These are phyloP conservation scores for Cercospora brassicicola DNA, from an alignment of 2,329 filamentous ascomycete species.

Conservation along the genomic window DNA sequence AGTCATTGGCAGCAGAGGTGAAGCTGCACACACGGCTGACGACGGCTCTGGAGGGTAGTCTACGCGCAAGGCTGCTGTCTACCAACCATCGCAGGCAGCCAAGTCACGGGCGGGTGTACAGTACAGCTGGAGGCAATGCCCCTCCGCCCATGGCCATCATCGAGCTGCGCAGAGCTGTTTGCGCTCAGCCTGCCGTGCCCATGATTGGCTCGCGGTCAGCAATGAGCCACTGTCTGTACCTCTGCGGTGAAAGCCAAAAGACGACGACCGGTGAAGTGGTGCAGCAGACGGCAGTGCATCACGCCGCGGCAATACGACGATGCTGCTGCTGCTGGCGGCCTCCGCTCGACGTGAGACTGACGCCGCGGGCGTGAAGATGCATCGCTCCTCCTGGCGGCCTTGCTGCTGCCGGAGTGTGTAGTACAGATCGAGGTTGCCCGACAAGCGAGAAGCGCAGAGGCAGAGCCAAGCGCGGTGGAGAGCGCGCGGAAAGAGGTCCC, in stretches of 20 bases:
- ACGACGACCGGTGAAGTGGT: conserved; percentile 13
- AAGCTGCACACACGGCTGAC: neutral
- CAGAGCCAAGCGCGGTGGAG: neutral
- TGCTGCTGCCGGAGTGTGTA: neutral
- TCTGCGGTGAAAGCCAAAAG: neutral
- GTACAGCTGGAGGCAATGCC: neutral
- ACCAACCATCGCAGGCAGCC: conserved; percentile 7
- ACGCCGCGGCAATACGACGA: neutral
- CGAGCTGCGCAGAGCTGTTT: conserved; percentile 11
- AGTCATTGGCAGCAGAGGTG: neutral
- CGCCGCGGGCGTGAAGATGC: too few relatives aligned
- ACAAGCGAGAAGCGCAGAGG: too few relatives aligned
- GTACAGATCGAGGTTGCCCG: too few relatives aligned
- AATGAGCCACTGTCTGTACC: conserved; percentile 19
- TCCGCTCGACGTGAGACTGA: too few relatives aligned
- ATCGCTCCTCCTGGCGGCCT: neutral
- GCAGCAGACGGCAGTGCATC: neutral
- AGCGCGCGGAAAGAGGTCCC: neutral
- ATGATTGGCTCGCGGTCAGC: conserved; percentile 15
- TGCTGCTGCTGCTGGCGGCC: conserved; percentile 4
- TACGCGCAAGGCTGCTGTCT: neutral
- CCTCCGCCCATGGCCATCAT: neutral
- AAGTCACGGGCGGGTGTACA: conserved; percentile 14
- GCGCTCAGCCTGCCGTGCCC: neutral
- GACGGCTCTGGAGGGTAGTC: neutral